phyloP scores from a whole-genome alignment of 2,329 filamentous ascomycete genomes.

The Fusarium annulatum region DNA sequence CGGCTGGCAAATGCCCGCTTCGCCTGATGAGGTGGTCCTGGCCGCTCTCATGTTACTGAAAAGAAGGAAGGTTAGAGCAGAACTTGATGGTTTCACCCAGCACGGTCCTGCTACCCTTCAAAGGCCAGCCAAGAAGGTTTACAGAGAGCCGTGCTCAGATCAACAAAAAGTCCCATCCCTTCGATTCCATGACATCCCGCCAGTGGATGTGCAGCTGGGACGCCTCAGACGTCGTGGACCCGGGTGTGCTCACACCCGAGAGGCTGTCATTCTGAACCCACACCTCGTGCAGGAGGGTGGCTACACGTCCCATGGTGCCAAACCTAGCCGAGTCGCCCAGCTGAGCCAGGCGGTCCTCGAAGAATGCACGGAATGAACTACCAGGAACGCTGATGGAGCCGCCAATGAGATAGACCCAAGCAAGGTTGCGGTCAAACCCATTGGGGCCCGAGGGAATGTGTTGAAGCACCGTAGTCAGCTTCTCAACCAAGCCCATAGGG shows the following conservation, averaged over 20 bases:
- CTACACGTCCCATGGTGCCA: slow-evolving; percentile 88
- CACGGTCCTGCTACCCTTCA: slow-evolving; percentile 44
- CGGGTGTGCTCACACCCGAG: slow-evolving; percentile 50
- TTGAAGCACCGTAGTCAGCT: slow-evolving; percentile 79
- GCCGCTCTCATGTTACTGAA: slow-evolving; percentile 40
- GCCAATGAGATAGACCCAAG: slow-evolving; percentile 92
- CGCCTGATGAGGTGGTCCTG: slow-evolving; percentile 46
- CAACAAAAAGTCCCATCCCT: slow-evolving; percentile 92
- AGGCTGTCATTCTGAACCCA: slow-evolving; percentile 81
- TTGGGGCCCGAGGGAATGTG: slow-evolving; percentile 83
- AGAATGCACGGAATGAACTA: slow-evolving; percentile 81
- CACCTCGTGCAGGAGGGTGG: slow-evolving; percentile 80
- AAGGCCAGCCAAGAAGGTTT: slow-evolving; percentile 53
- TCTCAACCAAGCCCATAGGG: slow-evolving; percentile 80
- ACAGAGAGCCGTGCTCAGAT: slow-evolving; percentile 65
- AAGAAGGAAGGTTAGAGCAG: slow-evolving; percentile 36
- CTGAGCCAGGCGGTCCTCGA: slow-evolving; percentile 77
- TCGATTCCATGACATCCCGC: slow-evolving; percentile 92
- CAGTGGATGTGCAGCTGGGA: slow-evolving; percentile 82
- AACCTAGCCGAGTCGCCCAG: slow-evolving; percentile 82
- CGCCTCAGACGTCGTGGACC: slow-evolving; percentile 51
- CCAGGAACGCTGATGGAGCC: slow-evolving; percentile 79
- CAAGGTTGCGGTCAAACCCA: slow-evolving; percentile 89
- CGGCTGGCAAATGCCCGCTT: slow-evolving; percentile 53
- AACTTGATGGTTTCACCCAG: slow-evolving; percentile 31